These are phyloP conservation scores for Biancaea sappan DNA, from an alignment of 306 rosid genomes.

Conservation along the genomic window DNA sequence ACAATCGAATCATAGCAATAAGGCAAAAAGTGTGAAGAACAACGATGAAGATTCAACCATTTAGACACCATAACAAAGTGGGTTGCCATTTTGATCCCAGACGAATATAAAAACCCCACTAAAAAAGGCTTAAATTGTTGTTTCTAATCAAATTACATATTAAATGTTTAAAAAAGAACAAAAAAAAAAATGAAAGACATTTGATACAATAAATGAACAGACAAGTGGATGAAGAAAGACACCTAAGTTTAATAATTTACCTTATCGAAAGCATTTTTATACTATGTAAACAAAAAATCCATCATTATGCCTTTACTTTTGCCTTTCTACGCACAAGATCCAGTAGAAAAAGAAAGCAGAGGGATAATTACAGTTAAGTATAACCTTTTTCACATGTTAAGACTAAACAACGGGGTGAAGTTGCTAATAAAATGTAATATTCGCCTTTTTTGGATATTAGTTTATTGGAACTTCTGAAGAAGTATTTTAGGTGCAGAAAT, in stretches of 20 bases:
- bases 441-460: too few species aligned
- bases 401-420: too few species aligned
- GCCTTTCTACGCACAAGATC: background rate
- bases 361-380: background rate
- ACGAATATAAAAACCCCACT: conserved; percentile 10
- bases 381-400: too few species aligned
- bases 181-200: background rate
- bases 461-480: too few species aligned
- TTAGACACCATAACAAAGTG: background rate
- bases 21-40: conserved; percentile 8
- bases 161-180: background rate
- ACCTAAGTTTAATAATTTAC: conserved; percentile 46
- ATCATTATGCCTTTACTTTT: conserved; percentile 17
- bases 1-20: conserved; percentile 13
- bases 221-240: conserved; percentile 26
- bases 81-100: conserved; percentile 12
- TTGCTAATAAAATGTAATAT: too few species aligned
- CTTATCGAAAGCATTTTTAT: conserved; percentile 68
- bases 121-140: background rate
- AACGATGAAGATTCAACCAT: too few species aligned
- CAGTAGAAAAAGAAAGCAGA: background rate
- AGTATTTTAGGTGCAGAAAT: too few species aligned
- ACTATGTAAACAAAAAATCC: conserved; percentile 36
- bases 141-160: background rate
- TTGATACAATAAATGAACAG: background rate